These are phyloP conservation scores for Botrytis galanthina DNA, from an alignment of 2,329 filamentous ascomycete genomes.

Conservation along the genomic window DNA sequence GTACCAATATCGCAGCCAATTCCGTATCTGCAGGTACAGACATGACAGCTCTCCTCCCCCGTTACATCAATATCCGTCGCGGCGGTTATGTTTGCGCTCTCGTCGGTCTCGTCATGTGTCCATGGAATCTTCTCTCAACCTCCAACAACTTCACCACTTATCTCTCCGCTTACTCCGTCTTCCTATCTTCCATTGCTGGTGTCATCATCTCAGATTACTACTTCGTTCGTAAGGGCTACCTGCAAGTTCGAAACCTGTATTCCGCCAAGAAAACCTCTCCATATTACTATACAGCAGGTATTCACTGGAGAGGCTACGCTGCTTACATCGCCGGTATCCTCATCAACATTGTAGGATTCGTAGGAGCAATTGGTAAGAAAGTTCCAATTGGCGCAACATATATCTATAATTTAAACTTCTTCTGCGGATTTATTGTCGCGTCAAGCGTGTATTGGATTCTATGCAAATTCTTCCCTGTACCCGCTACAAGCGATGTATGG, in stretches of 20 bases:
- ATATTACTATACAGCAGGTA: slow-evolving; percentile 72
- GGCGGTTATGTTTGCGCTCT: slow-evolving; percentile 82
- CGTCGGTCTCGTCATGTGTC: slow-evolving; percentile 81
- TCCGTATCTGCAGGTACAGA: slow-evolving; percentile 75
- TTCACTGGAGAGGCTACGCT: slow-evolving; percentile 80
- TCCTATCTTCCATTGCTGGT: slow-evolving; percentile 90
- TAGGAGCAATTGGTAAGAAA: slow-evolving; percentile 67
- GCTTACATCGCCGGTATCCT: slow-evolving; percentile 82
- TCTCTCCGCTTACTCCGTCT: slow-evolving; percentile 87
- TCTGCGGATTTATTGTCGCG: slow-evolving; percentile 75
- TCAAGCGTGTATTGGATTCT: slow-evolving; percentile 65
- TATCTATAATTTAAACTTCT: slow-evolving; percentile 90
- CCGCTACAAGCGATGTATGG: slow-evolving; percentile 73
- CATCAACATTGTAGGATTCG: slow-evolving; percentile 90
- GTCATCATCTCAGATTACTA: slow-evolving; percentile 91
- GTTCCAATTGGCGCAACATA: slow-evolving; percentile 80
- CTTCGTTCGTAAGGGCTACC: slow-evolving; percentile 75
- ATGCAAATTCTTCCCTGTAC: slow-evolving; percentile 67
- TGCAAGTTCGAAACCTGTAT: slow-evolving; percentile 77
- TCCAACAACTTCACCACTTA: slow-evolving; percentile 89
- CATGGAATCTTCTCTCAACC: slow-evolving; percentile 72
- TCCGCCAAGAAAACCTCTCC: slow-evolving; percentile 62
- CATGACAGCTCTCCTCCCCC: slow-evolving; percentile 75
- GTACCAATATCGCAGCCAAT: slow-evolving; percentile 86
- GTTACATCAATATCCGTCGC: slow-evolving; percentile 80